These are phyloP conservation scores for Amoebophrya sp. DNA, from an alignment of 169 alveolate species.

Conservation along the genomic window DNA sequence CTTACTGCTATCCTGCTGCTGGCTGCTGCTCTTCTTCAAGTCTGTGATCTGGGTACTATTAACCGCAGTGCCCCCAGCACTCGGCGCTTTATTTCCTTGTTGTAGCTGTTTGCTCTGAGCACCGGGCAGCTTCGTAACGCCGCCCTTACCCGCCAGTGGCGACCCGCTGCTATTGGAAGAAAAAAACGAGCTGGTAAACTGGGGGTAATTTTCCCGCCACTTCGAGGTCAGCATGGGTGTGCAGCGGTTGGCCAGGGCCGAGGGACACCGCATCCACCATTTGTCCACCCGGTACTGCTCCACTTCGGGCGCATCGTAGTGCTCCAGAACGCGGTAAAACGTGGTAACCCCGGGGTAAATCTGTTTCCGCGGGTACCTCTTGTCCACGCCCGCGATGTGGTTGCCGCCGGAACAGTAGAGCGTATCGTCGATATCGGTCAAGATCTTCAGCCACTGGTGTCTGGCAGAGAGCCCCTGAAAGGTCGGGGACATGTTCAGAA, in stretches of 20 bases:
- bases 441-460: background rate
- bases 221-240: background rate
- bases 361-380: conserved; percentile 26
- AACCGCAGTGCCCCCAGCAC: no score
- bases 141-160: no score
- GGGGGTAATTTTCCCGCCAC: background rate
- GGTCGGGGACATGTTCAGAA: background rate
- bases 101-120: no score
- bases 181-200: no score
- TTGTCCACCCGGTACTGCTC: background rate
- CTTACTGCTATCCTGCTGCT: no score
- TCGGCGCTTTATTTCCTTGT: no score
- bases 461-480: background rate
- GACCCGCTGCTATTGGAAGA: no score
- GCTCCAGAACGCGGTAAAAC: conserved; percentile 27
- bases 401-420: conserved; percentile 30
- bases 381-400: conserved; percentile 27
- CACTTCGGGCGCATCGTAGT: background rate
- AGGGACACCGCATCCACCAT: background rate
- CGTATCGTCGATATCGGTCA: conserved; percentile 29
- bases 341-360: conserved; percentile 28
- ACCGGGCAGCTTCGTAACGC: no score
- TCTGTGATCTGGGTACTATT: no score
- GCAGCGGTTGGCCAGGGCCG: background rate
- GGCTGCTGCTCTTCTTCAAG: no score